phyloP scores from a whole-genome alignment of 257 asterid species.

The Nicotiana paniculata region DNA sequence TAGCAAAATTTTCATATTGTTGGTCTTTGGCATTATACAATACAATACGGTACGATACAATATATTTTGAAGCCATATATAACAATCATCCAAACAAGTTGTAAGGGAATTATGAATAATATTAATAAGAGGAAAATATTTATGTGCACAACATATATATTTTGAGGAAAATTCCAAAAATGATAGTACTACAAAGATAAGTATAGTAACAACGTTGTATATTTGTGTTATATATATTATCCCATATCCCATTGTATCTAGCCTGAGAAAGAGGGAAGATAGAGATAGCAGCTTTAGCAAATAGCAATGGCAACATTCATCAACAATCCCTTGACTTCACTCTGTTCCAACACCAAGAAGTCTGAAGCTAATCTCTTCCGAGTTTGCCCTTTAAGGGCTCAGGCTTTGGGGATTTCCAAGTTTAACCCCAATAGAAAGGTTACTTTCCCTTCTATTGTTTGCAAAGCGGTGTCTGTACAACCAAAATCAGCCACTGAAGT shows the following conservation, averaged over 20 bases:
- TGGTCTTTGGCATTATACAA: too few relatives aligned
- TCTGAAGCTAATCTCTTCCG: conserved; percentile 25
- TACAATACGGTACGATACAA: too few relatives aligned
- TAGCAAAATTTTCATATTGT: too few relatives aligned
- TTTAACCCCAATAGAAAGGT: conserved; percentile 16
- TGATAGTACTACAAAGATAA: neutral
- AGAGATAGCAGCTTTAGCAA: neutral
- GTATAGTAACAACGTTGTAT: neutral
- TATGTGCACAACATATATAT: neutral
- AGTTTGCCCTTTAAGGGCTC: conserved; percentile 22
- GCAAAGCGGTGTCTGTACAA: conserved; percentile 59
- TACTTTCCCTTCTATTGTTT: conserved; percentile 19
- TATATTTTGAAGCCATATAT: too few relatives aligned
- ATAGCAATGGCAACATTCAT: conserved; percentile 45
- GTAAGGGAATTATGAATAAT: too few relatives aligned
- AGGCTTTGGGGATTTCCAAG: conserved; percentile 13
- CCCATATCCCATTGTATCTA: neutral
- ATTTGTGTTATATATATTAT: neutral
- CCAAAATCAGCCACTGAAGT: conserved; percentile 37
- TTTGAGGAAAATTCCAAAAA: neutral
- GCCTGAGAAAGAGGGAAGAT: neutral
- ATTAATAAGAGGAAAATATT: neutral
- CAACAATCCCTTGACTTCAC: conserved; percentile 49
- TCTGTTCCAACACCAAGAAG: conserved; percentile 24
- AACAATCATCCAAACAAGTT: too few relatives aligned